Conservation (phyloP, 768 basidiomycete species). For the Lentinula sp. region DNA sequence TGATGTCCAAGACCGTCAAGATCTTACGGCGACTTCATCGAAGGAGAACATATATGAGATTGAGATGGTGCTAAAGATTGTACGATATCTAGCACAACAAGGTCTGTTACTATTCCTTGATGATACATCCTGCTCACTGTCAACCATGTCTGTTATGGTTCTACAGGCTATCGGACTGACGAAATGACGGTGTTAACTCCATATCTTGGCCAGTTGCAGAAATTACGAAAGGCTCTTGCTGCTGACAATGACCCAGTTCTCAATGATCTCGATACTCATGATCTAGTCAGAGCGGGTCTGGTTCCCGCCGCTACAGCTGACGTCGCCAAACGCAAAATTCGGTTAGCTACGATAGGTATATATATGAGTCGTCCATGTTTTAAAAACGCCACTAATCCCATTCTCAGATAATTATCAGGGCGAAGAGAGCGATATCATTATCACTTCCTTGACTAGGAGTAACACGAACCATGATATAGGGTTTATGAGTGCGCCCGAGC, state of each 20-base stretch:
- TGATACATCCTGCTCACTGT: background rate
- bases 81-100: slow-evolving; percentile 61
- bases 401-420: slow-evolving; percentile 72
- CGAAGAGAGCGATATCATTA: slow-evolving; percentile 66
- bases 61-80: slow-evolving; percentile 59
- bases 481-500: slow-evolving; percentile 66
- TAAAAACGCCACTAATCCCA: slow-evolving; percentile 13
- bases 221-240: slow-evolving; percentile 37
- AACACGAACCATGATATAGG: slow-evolving; percentile 54
- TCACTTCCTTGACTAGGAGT: slow-evolving; percentile 57
- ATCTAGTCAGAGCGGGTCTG: slow-evolving; percentile 54
- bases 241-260: slow-evolving; percentile 52
- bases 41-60: slow-evolving; percentile 63
- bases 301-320: slow-evolving; percentile 32
- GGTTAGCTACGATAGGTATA: slow-evolving; percentile 62
- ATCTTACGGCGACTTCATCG: slow-evolving; percentile 43
- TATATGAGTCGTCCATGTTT: background rate
- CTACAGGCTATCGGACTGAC: slow-evolving; percentile 44
- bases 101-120: slow-evolving; percentile 15
- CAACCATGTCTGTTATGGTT: background rate
- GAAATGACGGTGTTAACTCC: slow-evolving; percentile 63
- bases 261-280: slow-evolving; percentile 56
- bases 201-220: slow-evolving; percentile 58
- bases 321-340: slow-evolving; percentile 37
- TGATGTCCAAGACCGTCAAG: slow-evolving; percentile 38